A percentile compares a stretch with the other conserved stretches of the same genome.
These are phyloP conservation scores for Sporothrix curviconia DNA, from an alignment of 2,329 filamentous ascomycete species.

Conservation along the genomic window DNA sequence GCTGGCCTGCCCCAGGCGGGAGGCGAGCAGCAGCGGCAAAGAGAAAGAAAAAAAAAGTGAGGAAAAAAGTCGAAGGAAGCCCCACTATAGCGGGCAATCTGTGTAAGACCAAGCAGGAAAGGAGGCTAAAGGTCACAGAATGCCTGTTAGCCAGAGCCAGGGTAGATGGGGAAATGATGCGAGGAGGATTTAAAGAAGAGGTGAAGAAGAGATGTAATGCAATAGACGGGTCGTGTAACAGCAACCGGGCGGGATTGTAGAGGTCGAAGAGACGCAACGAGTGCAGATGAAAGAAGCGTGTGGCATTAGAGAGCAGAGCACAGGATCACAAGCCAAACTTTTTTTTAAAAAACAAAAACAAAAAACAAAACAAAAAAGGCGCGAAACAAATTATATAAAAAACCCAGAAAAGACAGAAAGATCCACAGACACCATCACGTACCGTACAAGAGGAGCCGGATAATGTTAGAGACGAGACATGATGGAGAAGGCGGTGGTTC, in stretches of 20 bases:
- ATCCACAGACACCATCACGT: not conserved
- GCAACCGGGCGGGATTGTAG: no score
- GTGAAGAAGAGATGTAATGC: no score
- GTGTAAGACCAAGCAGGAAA: not conserved
- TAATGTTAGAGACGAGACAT: constrained; percentile 7
- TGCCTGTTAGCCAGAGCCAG: not conserved
- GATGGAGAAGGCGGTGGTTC: not conserved
- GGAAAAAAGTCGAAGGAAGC: not conserved
- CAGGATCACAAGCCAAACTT: not conserved
- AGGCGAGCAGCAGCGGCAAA: no score
- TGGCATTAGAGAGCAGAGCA: not conserved
- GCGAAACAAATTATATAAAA: not conserved
- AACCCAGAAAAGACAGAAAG: not conserved
- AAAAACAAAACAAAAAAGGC: not conserved
- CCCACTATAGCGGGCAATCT: constrained; percentile 4
- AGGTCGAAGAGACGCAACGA: no score
- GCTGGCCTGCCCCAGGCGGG: not conserved
- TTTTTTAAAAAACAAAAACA: no score
- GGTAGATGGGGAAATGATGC: no score
- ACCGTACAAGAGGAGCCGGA: not conserved
- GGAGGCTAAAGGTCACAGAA: constrained; percentile 1
- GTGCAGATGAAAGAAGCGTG: not conserved
- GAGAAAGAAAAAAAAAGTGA: not conserved
- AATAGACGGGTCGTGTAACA: no score
- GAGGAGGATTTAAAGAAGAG: no score